Base-by-base conservation (phyloP, 2,329 filamentous ascomycete genomes). In the Colletotrichum karsti region DNA sequence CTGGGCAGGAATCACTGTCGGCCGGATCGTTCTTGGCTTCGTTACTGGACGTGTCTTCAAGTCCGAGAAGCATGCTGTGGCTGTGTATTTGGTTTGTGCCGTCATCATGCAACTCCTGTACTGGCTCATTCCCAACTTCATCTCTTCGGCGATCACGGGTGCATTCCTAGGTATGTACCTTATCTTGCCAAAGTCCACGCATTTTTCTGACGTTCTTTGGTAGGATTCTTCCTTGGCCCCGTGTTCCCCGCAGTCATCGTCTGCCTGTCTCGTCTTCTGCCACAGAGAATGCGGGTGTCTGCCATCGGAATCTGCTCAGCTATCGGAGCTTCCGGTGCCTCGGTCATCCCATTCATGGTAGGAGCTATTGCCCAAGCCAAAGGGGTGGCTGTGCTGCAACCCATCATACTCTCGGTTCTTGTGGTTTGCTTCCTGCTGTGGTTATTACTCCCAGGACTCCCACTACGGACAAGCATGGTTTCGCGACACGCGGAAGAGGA, bases 1-100 rank as follows among this genome's bases (percentile, higher is more conserved):
- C 80, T 97, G 93, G 93, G 86, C 93, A 41, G 93, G 93, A 0
- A 85, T 97, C 70, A 94, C 93, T 0, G 77, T 93, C 0, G 93
- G 94, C 0, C 84, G 93, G 2, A 81, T 96, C 4, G 77, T 90
- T 1, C 79, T 97, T 13, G 93, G 93, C 0, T 96, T 97, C 72
- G 82, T 95, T 4, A 96, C 93, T 1, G 90, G 91, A 2, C 82
- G 85, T 3, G 82, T 93, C 18, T 44, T 44, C 41, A 44, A 22
- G 41, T 44, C 41, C 10, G 41, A 44, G 41, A 44, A 44, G 41
- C 41, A 44, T 4, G 41, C 41, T 4, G 41, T 44, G 20, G 24
- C 41, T n/a, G 41, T 44, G 41, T 44, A 44, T 13, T 22, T 44
- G 41, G 20, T 44, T 2, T 44, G 41, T 24, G 41, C 41, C 20